Conservation (phyloP, 768 basidiomycete species). For the Lactifluus pinguis region DNA sequence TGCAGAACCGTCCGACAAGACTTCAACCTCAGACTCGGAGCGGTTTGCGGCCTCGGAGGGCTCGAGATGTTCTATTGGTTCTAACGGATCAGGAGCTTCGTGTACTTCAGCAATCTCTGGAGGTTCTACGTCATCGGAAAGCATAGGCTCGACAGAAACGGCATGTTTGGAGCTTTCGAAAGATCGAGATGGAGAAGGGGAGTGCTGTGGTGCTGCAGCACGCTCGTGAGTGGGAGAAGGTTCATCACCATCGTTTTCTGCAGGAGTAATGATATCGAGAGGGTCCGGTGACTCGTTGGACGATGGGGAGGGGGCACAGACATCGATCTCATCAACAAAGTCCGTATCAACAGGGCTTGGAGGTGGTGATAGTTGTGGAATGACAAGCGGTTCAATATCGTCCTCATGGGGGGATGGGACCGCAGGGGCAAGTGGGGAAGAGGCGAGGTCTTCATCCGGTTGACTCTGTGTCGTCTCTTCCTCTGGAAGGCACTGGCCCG, state of each 20-base stretch:
- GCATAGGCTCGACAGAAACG: not conserved
- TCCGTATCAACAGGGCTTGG: slow-evolving; percentile 3
- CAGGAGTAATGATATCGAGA: slow-evolving; percentile 10
- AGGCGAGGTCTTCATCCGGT: slow-evolving; percentile 1
- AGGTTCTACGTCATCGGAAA: not conserved
- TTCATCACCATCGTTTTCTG: slow-evolving; percentile 1
- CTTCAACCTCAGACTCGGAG: not conserved
- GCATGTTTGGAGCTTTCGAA: not conserved
- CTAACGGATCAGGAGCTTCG: not conserved
- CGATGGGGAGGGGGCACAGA: not conserved
- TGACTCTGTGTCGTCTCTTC: slow-evolving; percentile 9
- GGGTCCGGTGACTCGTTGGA: slow-evolving; percentile 7
- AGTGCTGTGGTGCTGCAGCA: not conserved
- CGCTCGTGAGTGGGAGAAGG: not conserved
- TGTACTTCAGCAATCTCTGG: not conserved
- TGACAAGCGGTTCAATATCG: not conserved
- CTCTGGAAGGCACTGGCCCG: not conserved
- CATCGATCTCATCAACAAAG: slow-evolving; percentile 1
- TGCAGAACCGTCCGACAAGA: not conserved
- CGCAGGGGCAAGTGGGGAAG: not conserved
- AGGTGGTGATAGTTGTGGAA: not conserved
- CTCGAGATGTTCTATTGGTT: slow-evolving; percentile 1
- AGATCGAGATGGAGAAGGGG: not conserved
- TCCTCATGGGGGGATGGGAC: not conserved
- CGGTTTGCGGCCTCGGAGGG: not conserved